A percentile compares a stretch with the other conserved stretches of the same genome.
Conservation (phyloP, 768 basidiomycete species). For the Leccinum barrowsii region DNA sequence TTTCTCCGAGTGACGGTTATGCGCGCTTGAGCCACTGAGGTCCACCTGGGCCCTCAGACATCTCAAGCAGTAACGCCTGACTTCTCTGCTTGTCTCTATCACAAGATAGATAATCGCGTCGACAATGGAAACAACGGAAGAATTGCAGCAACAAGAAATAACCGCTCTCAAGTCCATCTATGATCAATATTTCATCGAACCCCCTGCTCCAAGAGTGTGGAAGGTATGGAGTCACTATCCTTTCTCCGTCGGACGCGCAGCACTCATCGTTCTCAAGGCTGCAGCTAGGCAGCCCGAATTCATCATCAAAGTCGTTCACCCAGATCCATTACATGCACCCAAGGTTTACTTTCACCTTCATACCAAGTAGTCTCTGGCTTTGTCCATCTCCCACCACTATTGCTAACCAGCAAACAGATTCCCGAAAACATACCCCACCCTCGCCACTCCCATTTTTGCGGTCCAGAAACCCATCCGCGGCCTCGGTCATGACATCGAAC, state of each 20-base stretch:
- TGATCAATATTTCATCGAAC: slow-evolving; percentile 70
- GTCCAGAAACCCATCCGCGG: slow-evolving; percentile 65
- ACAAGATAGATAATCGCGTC: slow-evolving; percentile 9
- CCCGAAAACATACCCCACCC: slow-evolving; percentile 77
- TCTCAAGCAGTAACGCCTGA: slow-evolving; percentile 45
- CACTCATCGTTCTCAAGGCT: slow-evolving; percentile 40
- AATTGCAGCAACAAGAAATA: slow-evolving; percentile 67
- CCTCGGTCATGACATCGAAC: slow-evolving; percentile 52
- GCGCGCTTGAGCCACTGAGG: slow-evolving; percentile 76
- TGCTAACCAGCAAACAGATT: slow-evolving; percentile 42
- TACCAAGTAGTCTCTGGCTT: slow-evolving; percentile 50
- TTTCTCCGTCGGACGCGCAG: slow-evolving; percentile 3
- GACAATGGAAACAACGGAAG: slow-evolving; percentile 69
- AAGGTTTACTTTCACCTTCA: slow-evolving; percentile 66
- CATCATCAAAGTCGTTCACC: slow-evolving; percentile 67
- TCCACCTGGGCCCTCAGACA: slow-evolving; percentile 59
- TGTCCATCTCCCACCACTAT: neutral
- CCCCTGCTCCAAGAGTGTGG: slow-evolving; percentile 77
- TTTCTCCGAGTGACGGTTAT: slow-evolving; percentile 36
- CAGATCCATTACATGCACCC: slow-evolving; percentile 49
- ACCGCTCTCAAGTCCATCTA: slow-evolving; percentile 79
- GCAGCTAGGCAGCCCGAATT: slow-evolving; percentile 73
- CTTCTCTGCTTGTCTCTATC: slow-evolving; percentile 24
- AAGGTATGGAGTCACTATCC: slow-evolving; percentile 46
- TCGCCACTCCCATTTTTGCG: slow-evolving; percentile 64